phyloP scores from a whole-genome alignment of 164 flowering plant genomes.

The Chimonanthus salicifolius region DNA sequence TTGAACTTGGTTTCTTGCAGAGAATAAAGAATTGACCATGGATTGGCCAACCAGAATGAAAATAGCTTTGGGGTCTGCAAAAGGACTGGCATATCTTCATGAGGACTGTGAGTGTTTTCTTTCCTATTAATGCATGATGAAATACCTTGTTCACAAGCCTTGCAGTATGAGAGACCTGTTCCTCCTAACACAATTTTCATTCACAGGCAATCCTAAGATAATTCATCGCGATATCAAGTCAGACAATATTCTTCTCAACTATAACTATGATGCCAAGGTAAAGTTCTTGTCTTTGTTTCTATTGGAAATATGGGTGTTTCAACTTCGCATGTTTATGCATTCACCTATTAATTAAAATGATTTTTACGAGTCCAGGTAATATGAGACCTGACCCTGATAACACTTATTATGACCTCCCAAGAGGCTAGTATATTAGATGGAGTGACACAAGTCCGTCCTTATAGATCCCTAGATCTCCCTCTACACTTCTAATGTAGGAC shows the following conservation, averaged over 20 bases:
- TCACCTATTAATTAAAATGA: too few relatives aligned
- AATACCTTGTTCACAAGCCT: too few relatives aligned
- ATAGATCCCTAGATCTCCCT: too few relatives aligned
- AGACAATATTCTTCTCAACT: conserved; percentile 81
- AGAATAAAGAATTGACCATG: conserved; percentile 4
- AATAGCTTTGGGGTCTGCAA: conserved; percentile 15
- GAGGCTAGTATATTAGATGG: too few relatives aligned
- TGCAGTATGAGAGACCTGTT: too few relatives aligned
- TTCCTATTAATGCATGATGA: neutral
- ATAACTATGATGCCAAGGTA: conserved; percentile 87
- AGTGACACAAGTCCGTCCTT: too few relatives aligned
- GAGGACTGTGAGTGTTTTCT: conserved; percentile 6
- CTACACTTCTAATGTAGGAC: too few relatives aligned
- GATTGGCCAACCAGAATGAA: conserved; percentile 9
- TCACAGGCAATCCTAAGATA: conserved; percentile 84
- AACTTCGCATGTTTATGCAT: too few relatives aligned
- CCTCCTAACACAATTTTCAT: neutral
- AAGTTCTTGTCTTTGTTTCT: neutral
- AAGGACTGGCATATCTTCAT: conserved; percentile 17
- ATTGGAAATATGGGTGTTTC: too few relatives aligned
- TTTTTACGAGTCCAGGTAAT: too few relatives aligned
- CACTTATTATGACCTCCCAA: too few relatives aligned
- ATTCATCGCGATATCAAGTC: conserved; percentile 96
- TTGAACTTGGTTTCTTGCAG: conserved; percentile 5
- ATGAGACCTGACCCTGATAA: too few relatives aligned